phyloP scores from a whole-genome alignment of 2,329 filamentous ascomycete species.

The Sclerotinia spermophila region DNA sequence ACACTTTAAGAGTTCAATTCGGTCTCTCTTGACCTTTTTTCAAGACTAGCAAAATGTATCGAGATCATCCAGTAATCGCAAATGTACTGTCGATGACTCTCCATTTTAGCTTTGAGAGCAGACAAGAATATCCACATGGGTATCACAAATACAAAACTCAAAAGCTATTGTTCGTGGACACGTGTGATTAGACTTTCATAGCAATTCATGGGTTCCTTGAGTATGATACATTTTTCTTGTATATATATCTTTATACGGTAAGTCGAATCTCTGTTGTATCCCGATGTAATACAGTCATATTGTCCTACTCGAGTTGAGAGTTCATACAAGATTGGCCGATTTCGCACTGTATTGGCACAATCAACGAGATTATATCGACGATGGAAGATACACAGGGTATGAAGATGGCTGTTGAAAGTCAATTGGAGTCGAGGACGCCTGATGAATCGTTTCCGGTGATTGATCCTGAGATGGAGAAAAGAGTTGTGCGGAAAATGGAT shows the following conservation, averaged over 20 bases:
- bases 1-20: neutral
- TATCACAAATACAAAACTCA: neutral
- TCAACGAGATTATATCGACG: neutral
- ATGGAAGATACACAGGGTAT: neutral
- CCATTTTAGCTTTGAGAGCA: neutral
- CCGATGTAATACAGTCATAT: neutral
- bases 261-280: neutral
- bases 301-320: neutral
- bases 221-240: neutral
- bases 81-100: neutral
- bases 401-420: neutral
- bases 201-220: neutral
- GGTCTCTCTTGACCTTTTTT: neutral
- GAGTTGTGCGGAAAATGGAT: slow-evolving; percentile 57
- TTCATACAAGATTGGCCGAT: neutral
- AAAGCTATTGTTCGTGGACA: neutral
- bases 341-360: neutral
- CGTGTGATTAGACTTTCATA: neutral
- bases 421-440: neutral
- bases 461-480: slow-evolving; percentile 40
- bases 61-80: neutral
- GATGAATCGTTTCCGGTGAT: neutral
- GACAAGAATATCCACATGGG: neutral
- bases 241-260: neutral
- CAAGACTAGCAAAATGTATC: neutral